Evolutionary conservation across 1,139 yeast genomes (phyloP), one percentile per base, ranked within the genome.

Genomic region (Saccharomyces hybrid): DNA sequence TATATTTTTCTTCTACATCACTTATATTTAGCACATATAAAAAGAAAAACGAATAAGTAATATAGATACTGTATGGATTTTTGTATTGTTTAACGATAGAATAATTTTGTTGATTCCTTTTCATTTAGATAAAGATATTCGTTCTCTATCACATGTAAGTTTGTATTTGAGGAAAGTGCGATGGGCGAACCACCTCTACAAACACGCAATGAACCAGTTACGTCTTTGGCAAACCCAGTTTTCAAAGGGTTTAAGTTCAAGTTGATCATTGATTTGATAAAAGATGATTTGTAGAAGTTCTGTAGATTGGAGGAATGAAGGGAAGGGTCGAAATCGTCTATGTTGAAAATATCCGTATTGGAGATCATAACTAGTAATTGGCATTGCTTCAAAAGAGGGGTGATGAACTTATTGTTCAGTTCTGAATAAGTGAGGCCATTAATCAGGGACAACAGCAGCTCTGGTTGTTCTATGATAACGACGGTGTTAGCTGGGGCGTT

Each of bases 171-270:
- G 29, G 54, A 28, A 57, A 64, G 29, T 58, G 66, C 58, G 47
- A 78, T 71, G 55, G 73, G 44, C 21, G 51, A 77, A 58, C 70
- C 70, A 0, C 96, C 96, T 53, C 72, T 74, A 0, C 82, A 71
- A 0, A 88, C 75, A 0, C 80, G 75, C 51, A 88, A 63, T 3
- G 83, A 78, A 0, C 97, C 97, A 0, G 96, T 85, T 1, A 88
- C 81, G 67, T 88, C 97, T 51, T 79, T 81, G 0, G 97, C 96
- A 63, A 90, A 76, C 0, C 96, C 96, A 0, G 96, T 88, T 4
- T 80, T 76, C 58, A 88, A 71, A 0, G 95, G 90, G 59, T 80
- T 78, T 48, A 88, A 67, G 29, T 78, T 75, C 11, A 88, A 63
- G 6, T 62, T 55, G 2, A 59, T 66, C 2, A 61, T 54, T 16